Evolutionary conservation across 2,329 filamentous ascomycete genomes (phyloP).

Genomic region (Leptosphaerulina australis): DNA sequence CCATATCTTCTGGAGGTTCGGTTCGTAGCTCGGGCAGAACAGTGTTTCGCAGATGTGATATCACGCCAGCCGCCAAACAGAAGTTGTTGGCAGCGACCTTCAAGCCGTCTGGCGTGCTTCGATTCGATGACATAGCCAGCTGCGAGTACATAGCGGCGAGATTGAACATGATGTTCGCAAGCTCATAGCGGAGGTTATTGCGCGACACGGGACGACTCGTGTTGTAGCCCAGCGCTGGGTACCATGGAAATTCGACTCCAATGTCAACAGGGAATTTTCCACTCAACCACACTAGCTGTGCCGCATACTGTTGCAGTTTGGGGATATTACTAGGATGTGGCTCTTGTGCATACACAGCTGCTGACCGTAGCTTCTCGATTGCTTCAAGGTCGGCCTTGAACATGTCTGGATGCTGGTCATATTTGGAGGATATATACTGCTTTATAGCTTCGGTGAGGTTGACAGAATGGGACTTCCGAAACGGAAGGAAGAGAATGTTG

Average conservation of each 20-base stretch:
- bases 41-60: constrained; percentile 75
- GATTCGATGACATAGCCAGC: constrained; percentile 80
- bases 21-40: constrained; percentile 83
- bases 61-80: constrained; percentile 82
- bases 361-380: constrained; percentile 80
- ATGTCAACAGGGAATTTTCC: constrained; percentile 98
- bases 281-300: constrained; percentile 88
- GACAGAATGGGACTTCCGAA: constrained; percentile 81
- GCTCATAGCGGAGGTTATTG: constrained; percentile 77
- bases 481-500: constrained; percentile 80
- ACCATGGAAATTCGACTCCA: constrained; percentile 95
- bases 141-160: constrained; percentile 93
- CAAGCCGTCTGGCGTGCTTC: constrained; percentile 78
- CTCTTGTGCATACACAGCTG: constrained; percentile 88
- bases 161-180: constrained; percentile 92
- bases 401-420: constrained; percentile 98
- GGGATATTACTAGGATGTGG: constrained; percentile 84
- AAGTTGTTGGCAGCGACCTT: constrained; percentile 91
- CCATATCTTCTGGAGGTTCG: constrained; percentile 93
- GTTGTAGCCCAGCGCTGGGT: constrained; percentile 90
- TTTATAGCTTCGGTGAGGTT: constrained; percentile 83
- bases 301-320: constrained; percentile 89
- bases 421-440: constrained; percentile 95
- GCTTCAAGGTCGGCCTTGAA: constrained; percentile 86
- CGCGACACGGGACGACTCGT: constrained; percentile 71